Percentiles rank a stretch among this genome's conserved stretches.
Conservation (phyloP, 345 rosid species). For the Eucalyptus shirleyi region DNA sequence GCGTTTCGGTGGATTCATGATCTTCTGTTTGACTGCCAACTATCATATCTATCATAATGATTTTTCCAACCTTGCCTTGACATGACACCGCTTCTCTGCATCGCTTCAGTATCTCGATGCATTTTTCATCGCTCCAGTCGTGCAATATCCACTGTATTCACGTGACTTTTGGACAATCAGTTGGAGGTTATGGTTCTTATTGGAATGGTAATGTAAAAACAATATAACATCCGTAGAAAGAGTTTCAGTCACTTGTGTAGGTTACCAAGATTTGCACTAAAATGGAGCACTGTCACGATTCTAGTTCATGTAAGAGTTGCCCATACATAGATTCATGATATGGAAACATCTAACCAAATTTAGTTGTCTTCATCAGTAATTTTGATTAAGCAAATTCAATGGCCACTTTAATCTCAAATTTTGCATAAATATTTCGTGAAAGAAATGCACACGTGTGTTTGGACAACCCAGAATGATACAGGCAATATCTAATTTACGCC, state of each 20-base stretch:
- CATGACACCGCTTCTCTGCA: neutral
- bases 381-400: neutral
- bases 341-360: neutral
- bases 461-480: neutral
- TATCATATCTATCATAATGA: constrained; percentile 1
- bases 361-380: neutral
- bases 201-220: neutral
- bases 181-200: neutral
- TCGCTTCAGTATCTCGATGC: neutral
- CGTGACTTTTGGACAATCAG: neutral
- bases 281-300: neutral
- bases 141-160: neutral
- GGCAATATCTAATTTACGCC: neutral
- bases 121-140: neutral
- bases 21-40: neutral
- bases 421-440: neutral
- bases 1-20: neutral
- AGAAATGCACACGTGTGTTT: neutral
- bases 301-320: neutral
- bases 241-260: neutral
- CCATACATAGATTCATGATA: neutral
- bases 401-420: neutral
- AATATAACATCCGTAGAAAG: neutral
- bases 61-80: neutral
- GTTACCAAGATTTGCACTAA: neutral